Conservation (phyloP, 1,139 yeast genomes). For the Saccharomyces pastorianus region DNA sequence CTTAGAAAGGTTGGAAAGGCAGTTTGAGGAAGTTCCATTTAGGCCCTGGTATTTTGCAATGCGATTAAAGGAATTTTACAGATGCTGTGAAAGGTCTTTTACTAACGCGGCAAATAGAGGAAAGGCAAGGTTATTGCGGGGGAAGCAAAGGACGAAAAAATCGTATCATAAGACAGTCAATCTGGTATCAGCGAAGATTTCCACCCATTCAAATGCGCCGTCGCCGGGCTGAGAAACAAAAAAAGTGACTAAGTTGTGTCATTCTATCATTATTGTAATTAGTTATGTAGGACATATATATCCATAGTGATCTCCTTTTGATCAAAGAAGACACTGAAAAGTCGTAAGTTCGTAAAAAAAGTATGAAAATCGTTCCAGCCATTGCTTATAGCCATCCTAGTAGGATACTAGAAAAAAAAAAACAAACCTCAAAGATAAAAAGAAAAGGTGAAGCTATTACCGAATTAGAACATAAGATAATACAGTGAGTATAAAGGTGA, state of each 20-base stretch:
- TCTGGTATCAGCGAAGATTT: not conserved
- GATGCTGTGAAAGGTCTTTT: not conserved
- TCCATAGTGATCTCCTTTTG: not conserved
- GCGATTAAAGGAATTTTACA: not conserved
- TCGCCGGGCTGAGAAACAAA: not conserved
- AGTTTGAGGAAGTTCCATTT: not conserved
- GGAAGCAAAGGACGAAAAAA: not conserved
- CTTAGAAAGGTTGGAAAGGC: not conserved
- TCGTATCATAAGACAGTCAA: not conserved
- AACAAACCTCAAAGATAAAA: not conserved
- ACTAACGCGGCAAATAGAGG: conserved; percentile 1
- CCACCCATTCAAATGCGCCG: not conserved
- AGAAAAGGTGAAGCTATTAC: not conserved
- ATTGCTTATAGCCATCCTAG: not conserved
- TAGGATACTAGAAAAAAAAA: not conserved
- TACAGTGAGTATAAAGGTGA: not conserved
- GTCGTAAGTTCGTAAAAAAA: not conserved
- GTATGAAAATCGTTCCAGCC: not conserved
- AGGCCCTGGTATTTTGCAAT: not conserved
- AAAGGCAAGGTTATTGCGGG: not conserved
- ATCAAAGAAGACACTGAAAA: not conserved
- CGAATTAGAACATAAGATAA: not conserved
- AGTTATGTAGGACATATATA: not conserved
- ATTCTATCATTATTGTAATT: not conserved
- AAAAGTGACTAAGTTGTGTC: not conserved